Conservation (phyloP, 495 filamentous ascomycete species). For the Podospora anserina region DNA sequence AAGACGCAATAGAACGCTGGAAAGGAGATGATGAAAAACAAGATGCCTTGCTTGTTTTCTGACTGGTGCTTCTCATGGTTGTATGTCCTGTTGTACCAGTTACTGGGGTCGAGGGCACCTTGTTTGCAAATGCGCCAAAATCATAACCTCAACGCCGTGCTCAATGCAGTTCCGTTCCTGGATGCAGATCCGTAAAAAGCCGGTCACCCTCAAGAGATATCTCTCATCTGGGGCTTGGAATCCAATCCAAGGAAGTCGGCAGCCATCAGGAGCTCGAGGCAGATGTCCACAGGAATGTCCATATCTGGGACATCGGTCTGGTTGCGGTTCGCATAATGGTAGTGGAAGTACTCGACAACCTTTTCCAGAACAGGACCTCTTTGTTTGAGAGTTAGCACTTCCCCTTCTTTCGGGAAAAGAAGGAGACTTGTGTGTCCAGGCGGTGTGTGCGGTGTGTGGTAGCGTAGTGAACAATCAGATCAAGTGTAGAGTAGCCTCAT, state of each 20-base stretch:
- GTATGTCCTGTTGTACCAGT: not conserved
- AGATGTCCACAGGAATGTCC: constrained; percentile 83
- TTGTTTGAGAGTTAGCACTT: constrained; percentile 11
- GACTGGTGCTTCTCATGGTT: not conserved
- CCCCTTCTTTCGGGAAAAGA: not conserved
- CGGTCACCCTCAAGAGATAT: not conserved
- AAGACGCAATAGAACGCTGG: not conserved
- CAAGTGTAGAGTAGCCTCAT: constrained; percentile 57
- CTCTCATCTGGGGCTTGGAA: constrained; percentile 4
- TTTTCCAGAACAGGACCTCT: constrained; percentile 84
- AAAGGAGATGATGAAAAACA: not conserved
- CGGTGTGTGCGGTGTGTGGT: constrained; percentile 5
- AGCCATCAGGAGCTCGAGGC: constrained; percentile 84
- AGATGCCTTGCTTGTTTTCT: not conserved
- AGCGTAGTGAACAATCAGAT: constrained; percentile 44
- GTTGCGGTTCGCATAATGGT: constrained; percentile 78
- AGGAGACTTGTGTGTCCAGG: not conserved
- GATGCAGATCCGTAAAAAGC: not conserved
- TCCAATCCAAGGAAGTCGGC: constrained; percentile 71
- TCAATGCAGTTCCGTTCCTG: not conserved
- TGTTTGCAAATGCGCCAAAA: constrained; percentile 1
- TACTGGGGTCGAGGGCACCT: not conserved
- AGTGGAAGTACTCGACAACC: constrained; percentile 88
- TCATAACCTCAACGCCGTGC: not conserved
- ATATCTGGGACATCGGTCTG: constrained; percentile 80